These are phyloP conservation scores for Ampelocalamus luodianensis DNA, from an alignment of 176 grass and related monocot genomes.

Conservation along the genomic window DNA sequence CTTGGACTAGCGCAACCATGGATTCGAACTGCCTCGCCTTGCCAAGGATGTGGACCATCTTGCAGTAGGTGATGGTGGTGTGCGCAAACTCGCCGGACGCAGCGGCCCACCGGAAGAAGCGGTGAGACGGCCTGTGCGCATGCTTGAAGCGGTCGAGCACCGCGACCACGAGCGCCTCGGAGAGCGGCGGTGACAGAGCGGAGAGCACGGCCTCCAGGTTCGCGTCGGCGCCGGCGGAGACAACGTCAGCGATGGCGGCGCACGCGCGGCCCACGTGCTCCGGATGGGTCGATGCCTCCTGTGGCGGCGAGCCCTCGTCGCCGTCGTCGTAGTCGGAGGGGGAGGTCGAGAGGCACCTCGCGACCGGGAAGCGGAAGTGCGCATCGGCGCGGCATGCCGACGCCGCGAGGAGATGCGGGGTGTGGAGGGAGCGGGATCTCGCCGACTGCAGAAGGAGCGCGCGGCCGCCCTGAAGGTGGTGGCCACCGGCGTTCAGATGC, in stretches of 20 bases:
- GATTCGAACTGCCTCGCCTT: slow-evolving; percentile 77
- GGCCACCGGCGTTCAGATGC: slow-evolving; percentile 17
- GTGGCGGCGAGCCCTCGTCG: background rate
- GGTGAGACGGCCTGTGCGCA: slow-evolving; percentile 53
- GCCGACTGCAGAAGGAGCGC: slow-evolving; percentile 7
- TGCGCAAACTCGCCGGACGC: slow-evolving; percentile 44
- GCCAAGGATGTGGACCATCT: slow-evolving; percentile 71
- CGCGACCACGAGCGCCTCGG: slow-evolving; percentile 50
- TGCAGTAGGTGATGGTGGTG: slow-evolving; percentile 65
- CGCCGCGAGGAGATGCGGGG: background rate
- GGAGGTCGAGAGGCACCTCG: slow-evolving; percentile 37
- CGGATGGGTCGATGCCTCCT: background rate
- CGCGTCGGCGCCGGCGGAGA: slow-evolving; percentile 31
- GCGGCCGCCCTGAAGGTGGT: background rate
- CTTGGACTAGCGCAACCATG: slow-evolving; percentile 68
- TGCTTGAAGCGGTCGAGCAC: slow-evolving; percentile 63
- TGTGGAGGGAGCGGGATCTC: slow-evolving; percentile 17
- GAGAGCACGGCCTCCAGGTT: slow-evolving; percentile 56
- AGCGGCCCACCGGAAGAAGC: slow-evolving; percentile 66
- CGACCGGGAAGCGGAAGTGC: background rate
- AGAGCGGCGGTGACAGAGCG: slow-evolving; percentile 46
- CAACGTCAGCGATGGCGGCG: slow-evolving; percentile 60
- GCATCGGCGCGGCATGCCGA: background rate
- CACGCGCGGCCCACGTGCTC: slow-evolving; percentile 55
- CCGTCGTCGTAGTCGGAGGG: slow-evolving; percentile 21